phyloP scores from a whole-genome alignment of 2,329 filamentous ascomycete genomes.

The Myriosclerotinia curreyana region DNA sequence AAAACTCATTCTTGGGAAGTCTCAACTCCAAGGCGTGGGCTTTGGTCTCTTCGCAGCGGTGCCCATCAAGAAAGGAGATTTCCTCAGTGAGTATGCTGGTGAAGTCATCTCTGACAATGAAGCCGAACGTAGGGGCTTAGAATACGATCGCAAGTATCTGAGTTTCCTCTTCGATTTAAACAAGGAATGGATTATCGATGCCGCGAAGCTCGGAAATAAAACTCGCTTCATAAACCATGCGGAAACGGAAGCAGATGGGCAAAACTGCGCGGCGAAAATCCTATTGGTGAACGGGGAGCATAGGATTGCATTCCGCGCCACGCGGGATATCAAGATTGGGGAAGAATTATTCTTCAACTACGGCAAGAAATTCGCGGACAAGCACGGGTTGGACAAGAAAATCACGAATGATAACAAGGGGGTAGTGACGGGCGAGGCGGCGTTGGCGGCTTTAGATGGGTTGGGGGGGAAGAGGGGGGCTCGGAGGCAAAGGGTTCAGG shows the following conservation, averaged over 20 bases:
- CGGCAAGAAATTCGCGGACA: slow-evolving; percentile 63
- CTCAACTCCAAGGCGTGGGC: slow-evolving; percentile 64
- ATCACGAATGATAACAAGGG: slow-evolving; percentile 28
- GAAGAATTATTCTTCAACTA: slow-evolving; percentile 84
- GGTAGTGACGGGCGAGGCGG: slow-evolving; percentile 30
- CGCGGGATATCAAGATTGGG: slow-evolving; percentile 63
- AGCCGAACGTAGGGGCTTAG: slow-evolving; percentile 35
- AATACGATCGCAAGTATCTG: slow-evolving; percentile 42
- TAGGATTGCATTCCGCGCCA: slow-evolving; percentile 71
- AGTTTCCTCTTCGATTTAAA: slow-evolving; percentile 54
- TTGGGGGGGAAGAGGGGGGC: slow-evolving; percentile 23
- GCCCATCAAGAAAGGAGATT: slow-evolving; percentile 54
- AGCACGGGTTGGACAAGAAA: slow-evolving; percentile 49
- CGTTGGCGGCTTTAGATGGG: slow-evolving; percentile 31
- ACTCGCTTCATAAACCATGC: slow-evolving; percentile 83
- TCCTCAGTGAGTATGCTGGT: slow-evolving; percentile 76
- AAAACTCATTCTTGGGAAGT: slow-evolving; percentile 65
- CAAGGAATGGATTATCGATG: slow-evolving; percentile 57
- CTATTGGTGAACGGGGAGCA: slow-evolving; percentile 72
- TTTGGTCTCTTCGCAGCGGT: slow-evolving; percentile 68
- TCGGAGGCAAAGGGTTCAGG: slow-evolving; percentile 17
- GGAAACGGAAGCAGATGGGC: slow-evolving; percentile 55
- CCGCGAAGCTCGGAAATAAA: slow-evolving; percentile 74
- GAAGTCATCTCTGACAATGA: slow-evolving; percentile 57
- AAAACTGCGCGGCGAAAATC: slow-evolving; percentile 65